Conservation (phyloP, 768 basidiomycete species). For the Hemileccinum impolitum region DNA sequence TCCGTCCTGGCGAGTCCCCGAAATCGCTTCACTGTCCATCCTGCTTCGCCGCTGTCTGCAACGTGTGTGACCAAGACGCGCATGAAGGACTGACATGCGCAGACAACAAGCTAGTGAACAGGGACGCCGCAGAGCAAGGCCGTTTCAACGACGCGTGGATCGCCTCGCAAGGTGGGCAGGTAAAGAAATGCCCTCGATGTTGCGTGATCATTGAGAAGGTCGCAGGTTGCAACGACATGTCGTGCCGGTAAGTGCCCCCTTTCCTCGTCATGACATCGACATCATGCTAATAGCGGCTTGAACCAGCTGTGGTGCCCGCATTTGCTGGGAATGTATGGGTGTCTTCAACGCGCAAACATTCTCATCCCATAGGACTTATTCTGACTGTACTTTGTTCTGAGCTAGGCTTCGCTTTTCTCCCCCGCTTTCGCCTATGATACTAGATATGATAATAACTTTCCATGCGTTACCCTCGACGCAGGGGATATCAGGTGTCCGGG, state of each 20-base stretch:
- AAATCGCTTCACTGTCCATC: constrained; percentile 21
- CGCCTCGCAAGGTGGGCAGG: constrained; percentile 41
- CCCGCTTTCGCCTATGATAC: no score
- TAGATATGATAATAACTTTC: no score
- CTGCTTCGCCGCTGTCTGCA: constrained; percentile 60
- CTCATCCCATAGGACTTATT: no score
- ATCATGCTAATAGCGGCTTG: background rate
- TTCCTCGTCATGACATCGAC: background rate
- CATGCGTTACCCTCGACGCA: no score
- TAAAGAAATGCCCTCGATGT: constrained; percentile 70
- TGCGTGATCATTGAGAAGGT: constrained; percentile 59
- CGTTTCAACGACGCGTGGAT: constrained; percentile 57
- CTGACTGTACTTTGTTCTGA: no score
- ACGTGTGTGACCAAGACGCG: constrained; percentile 49
- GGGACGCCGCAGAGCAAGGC: constrained; percentile 36
- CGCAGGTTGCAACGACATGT: constrained; percentile 76
- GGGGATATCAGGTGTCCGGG: no score
- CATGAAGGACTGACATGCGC: constrained; percentile 62
- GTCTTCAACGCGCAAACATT: constrained; percentile 13
- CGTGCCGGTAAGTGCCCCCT: constrained; percentile 37
- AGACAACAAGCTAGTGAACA: no score
- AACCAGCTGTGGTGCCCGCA: constrained; percentile 60
- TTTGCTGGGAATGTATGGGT: constrained; percentile 60
- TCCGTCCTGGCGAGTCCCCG: background rate
- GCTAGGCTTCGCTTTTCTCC: no score